Conservation (phyloP, 1,284 basidiomycete species). For the Rhodotorula sp. region DNA sequence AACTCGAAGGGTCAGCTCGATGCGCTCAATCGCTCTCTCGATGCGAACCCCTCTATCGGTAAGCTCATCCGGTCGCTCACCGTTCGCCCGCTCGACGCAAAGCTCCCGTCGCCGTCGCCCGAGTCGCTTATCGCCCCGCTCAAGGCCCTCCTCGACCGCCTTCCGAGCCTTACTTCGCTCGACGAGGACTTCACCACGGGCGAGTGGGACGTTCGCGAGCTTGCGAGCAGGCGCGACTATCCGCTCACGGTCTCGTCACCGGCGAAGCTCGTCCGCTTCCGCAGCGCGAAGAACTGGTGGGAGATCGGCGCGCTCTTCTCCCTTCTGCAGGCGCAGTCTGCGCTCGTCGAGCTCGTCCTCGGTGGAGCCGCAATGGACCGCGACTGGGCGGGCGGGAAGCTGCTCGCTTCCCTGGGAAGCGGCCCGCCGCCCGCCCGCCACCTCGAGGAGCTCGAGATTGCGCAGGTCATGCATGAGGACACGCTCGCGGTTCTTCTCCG, state of each 20-base stretch:
- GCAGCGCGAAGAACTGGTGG: conserved; percentile 21
- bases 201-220: conserved; percentile 25
- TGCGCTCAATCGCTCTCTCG: neutral
- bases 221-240: conserved; percentile 5
- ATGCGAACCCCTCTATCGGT: neutral
- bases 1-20: neutral
- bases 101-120: neutral
- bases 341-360: conserved; percentile 7
- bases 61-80: neutral
- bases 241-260: neutral
- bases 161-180: neutral
- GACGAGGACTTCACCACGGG: conserved; percentile 22
- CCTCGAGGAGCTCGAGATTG: conserved; percentile 9
- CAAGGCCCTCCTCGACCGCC: neutral
- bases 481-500: conserved; percentile 30
- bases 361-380: conserved; percentile 33
- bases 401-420: conserved; percentile 1
- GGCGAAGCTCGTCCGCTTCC: neutral
- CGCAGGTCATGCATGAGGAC: conserved; percentile 35
- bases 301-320: conserved; percentile 21
- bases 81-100: conserved; percentile 4
- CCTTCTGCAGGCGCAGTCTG: conserved; percentile 4
- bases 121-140: conserved; percentile 1
- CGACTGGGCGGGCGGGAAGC: conserved; percentile 22
- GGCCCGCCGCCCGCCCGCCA: neutral